A percentile compares a stretch with the other conserved stretches of the same genome.
Conservation (phyloP, 257 asterid genomes). For the Paulownia fortunei region DNA sequence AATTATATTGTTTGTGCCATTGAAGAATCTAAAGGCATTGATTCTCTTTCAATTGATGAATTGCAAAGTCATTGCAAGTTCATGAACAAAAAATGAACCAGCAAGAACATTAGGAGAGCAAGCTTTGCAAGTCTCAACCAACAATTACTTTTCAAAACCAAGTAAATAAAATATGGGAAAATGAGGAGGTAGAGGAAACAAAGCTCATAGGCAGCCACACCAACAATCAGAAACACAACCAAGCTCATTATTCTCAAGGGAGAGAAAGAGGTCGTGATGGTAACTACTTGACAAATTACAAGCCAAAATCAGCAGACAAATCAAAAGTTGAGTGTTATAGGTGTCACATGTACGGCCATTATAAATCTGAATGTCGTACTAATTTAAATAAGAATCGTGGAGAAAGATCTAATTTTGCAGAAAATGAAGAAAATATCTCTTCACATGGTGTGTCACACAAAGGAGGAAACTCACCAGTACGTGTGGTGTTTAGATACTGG, state of each 20-base stretch:
- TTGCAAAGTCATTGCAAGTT: background rate
- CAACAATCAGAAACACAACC: no score
- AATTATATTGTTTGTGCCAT: background rate
- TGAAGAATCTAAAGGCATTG: background rate
- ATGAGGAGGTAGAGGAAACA: no score
- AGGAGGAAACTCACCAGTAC: background rate
- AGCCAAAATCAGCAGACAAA: background rate
- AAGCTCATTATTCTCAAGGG: no score
- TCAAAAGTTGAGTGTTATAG: background rate
- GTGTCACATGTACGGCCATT: background rate
- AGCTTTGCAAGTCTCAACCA: background rate
- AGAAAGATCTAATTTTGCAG: constrained; percentile 1
- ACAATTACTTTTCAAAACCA: no score
- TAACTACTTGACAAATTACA: background rate
- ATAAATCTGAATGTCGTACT: background rate
- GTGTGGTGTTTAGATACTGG: constrained; percentile 15
- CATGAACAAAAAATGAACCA: background rate
- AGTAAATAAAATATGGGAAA: background rate
- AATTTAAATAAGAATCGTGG: background rate
- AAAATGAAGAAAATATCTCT: background rate
- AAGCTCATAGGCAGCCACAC: no score
- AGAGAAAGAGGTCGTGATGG: no score
- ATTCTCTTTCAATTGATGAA: background rate
- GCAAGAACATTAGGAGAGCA: background rate
- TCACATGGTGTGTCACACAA: background rate